Evolutionary conservation across 305 asterid genomes (phyloP).

Genomic region (Salvia sclarea): DNA sequence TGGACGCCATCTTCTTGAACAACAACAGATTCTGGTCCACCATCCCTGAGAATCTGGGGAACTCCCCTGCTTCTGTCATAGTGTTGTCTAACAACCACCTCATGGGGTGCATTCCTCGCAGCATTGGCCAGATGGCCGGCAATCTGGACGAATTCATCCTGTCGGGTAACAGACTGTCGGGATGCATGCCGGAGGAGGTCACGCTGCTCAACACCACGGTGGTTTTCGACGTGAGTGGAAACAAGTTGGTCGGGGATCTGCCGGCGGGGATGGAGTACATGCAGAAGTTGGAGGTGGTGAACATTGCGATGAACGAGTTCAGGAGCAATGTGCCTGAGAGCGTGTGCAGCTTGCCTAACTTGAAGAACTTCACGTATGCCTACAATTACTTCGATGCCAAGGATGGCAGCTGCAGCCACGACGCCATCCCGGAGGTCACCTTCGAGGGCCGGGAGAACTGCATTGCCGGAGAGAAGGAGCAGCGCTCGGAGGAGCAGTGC

Average conservation of each 20-base stretch:
- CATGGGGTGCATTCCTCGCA: slow-evolving; percentile 60
- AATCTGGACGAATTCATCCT: slow-evolving; percentile 54
- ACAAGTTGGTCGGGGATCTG: slow-evolving; percentile 53
- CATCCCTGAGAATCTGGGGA: slow-evolving; percentile 62
- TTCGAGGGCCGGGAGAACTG: slow-evolving; percentile 53
- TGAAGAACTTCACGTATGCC: slow-evolving; percentile 49
- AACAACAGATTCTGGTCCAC: slow-evolving; percentile 52
- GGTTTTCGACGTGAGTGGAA: slow-evolving; percentile 48
- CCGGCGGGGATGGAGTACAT: slow-evolving; percentile 50
- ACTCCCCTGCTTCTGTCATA: slow-evolving; percentile 60
- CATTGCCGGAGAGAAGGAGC: slow-evolving; percentile 35
- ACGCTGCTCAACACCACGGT: slow-evolving; percentile 44
- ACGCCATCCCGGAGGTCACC: slow-evolving; percentile 26
- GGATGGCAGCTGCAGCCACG: slow-evolving; percentile 47
- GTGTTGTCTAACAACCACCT: slow-evolving; percentile 54
- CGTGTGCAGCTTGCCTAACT: slow-evolving; percentile 50
- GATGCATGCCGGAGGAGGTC: slow-evolving; percentile 67
- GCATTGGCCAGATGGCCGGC: slow-evolving; percentile 59
- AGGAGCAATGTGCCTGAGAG: slow-evolving; percentile 48
- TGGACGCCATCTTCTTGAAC: slow-evolving; percentile 64
- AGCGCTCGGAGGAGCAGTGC: slow-evolving; percentile 49
- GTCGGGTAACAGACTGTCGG: slow-evolving; percentile 46
- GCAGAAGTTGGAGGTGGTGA: slow-evolving; percentile 48
- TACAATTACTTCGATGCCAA: slow-evolving; percentile 47
- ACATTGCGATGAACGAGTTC: slow-evolving; percentile 47